Evolutionary conservation across 2,329 filamentous ascomycete genomes (phyloP).

Genomic region (Fusarium sp.): DNA sequence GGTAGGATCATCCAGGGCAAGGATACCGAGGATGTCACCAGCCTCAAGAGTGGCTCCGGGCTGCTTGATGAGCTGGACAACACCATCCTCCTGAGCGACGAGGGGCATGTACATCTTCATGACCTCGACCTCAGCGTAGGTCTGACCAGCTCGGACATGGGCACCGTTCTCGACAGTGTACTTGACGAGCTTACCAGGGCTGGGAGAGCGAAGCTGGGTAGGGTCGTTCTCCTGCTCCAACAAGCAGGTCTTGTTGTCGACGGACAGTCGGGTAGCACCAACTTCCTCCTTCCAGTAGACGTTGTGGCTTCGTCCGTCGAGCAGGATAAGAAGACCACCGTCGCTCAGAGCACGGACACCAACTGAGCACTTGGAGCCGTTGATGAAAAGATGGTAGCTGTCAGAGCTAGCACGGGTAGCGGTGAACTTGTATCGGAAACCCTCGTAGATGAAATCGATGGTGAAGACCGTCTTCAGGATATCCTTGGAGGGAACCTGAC

Average conservation of each 20-base stretch:
- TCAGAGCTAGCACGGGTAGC: constrained; percentile 91
- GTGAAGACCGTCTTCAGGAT: constrained; percentile 97
- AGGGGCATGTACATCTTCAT: constrained; percentile 99
- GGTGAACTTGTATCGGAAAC: constrained; percentile 96
- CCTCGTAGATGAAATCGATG: constrained; percentile 99
- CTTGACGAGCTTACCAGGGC: constrained; percentile 97
- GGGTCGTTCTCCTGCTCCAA: constrained; percentile 99
- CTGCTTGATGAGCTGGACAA: constrained; percentile 99
- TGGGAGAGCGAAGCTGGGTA: constrained; percentile 93
- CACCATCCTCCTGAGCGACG: constrained; percentile 91
- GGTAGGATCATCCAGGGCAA: constrained; percentile 93
- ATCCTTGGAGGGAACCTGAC: constrained; percentile 96
- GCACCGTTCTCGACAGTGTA: constrained; percentile 96
- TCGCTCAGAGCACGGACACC: constrained; percentile 93
- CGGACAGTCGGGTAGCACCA: constrained; percentile 91
- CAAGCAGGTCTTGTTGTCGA: constrained; percentile 97
- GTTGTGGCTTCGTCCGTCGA: constrained; percentile 94
- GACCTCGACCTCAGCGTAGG: constrained; percentile 97
- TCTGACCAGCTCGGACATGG: constrained; percentile 90
- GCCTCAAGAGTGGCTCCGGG: constrained; percentile 97
- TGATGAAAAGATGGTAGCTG: constrained; percentile 98
- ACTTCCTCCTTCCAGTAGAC: constrained; percentile 99
- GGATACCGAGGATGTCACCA: constrained; percentile 97
- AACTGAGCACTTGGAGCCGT: constrained; percentile 94
- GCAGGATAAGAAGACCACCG: constrained; percentile 89